These are phyloP conservation scores for Botrytis squamosa DNA, from an alignment of 2,329 filamentous ascomycete genomes.

Conservation along the genomic window DNA sequence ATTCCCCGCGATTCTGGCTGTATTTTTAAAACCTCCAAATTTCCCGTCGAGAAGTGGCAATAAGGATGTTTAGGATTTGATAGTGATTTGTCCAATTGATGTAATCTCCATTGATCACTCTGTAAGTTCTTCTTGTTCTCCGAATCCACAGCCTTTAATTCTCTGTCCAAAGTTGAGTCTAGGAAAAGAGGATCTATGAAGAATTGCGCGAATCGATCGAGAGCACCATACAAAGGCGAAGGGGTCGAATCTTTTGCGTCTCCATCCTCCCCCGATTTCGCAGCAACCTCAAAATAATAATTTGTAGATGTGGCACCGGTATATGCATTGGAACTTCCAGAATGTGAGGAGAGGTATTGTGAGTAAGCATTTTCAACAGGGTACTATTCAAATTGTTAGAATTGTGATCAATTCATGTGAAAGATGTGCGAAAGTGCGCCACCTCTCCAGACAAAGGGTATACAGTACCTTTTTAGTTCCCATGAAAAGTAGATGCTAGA, in stretches of 20 bases:
- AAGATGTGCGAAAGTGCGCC: constrained; percentile 7
- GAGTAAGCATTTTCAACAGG: constrained; percentile 95
- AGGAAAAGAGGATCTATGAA: constrained; percentile 71
- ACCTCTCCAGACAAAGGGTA: constrained; percentile 5
- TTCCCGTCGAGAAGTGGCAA: constrained; percentile 72
- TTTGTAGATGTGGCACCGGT: constrained; percentile 93
- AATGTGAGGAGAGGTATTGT: constrained; percentile 85
- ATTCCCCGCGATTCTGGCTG: constrained; percentile 65
- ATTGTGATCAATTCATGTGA: constrained; percentile 14
- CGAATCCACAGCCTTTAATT: constrained; percentile 70
- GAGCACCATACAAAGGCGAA: constrained; percentile 67
- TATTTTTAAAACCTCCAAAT: constrained; percentile 67
- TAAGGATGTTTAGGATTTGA: constrained; percentile 70
- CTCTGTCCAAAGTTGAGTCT: constrained; percentile 67
- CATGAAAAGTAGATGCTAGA: constrained; percentile 74
- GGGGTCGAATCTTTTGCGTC: constrained; percentile 53
- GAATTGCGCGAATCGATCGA: constrained; percentile 75
- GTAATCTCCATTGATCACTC: constrained; percentile 68
- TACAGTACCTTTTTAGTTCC: constrained; percentile 79
- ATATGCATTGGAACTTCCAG: constrained; percentile 91
- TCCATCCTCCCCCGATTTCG: constrained; percentile 71
- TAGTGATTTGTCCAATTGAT: constrained; percentile 68
- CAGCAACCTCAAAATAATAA: constrained; percentile 94
- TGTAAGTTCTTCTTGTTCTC: constrained; percentile 81
- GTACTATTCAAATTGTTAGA: constrained; percentile 53